Base-by-base conservation (phyloP, 208 protist species). In the Leishmania mexicana region DNA sequence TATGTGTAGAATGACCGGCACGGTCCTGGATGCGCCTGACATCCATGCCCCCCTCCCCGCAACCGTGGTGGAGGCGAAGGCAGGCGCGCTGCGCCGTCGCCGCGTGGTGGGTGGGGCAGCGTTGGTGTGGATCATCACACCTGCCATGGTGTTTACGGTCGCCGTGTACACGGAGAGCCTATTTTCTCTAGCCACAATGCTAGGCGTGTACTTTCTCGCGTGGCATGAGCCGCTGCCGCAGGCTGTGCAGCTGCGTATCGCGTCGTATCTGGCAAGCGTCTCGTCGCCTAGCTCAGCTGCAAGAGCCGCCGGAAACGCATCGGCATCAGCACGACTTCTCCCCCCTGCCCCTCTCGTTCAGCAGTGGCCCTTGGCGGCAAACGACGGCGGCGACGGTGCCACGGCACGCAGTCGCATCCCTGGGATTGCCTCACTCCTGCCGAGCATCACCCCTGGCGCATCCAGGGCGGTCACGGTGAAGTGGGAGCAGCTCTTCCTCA, bases 121-220 rank as follows among this genome's bases (percentile, higher is more conserved):
- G 58, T 75, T 96, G 28, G 67, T 93, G 53, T 96, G 89, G 88
- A 76, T 95, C 28, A 47, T 94, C 53, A 90, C 85, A 38, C 94
- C 94, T 5, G 76, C 94, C 35, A 84, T 86, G 81, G 87, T 97
- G 7, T 97, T 96, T 85, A 88, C 89, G 10, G 90, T 95, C 28
- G 89, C 79, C 49, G 67, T 87, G n/a, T 97, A 97, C 86, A 97
- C 94, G 5, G 92, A 97, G 70, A 92, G 88, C 74, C 70, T 94
- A 31, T 97, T 94, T 76, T 86, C 88, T 0, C 78, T 94, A 11
- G 70, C 89, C 40, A 89, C 89, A 0, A 90, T 97, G 58, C 8
- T 88, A 3, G 94, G 89, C 19, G 42, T 97, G 0, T 95, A 96
- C 86, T 73, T 84, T 7, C 80, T 95, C 49, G 80, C 83, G 42